Base-by-base conservation (phyloP, 2,329 filamentous ascomycete genomes). In the Chaetomiaceae sp. region DNA sequence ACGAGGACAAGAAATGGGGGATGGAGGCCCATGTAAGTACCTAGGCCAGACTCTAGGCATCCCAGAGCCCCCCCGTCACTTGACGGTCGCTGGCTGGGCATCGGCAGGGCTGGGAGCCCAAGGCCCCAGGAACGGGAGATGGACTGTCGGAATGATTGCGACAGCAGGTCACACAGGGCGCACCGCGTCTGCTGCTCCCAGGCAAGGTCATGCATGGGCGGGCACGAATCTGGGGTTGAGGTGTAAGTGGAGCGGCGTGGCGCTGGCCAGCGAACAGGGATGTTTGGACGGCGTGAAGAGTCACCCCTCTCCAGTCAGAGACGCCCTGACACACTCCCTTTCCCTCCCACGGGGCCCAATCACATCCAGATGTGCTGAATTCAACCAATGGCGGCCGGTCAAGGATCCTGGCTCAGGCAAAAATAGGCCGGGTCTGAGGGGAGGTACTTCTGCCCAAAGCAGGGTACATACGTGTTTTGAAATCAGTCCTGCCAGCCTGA, bases 391-490 rank as follows among this genome's bases (percentile, higher is more conserved):
- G 50, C 51, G 44, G 52, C 33, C 44, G 48, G 50, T 38, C 48
- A 43, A 17, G 20, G 20, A 35, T 21, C 35, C 23, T 34, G 34
- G 42, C 23, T 17, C 53, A 55, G 59, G 58, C 59, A 56, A 58
- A 54, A 59, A 57, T 53, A 51, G 48, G 53, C 45, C 44, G 43
- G 43, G 56, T 21, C 41, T 37, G 21, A 46, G 35, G 14, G 19
- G 13, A 48, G 42, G 53, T 58, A 60, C 59, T 60, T 56, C 23
- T 57, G 55, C 56, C 56, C 56, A 57, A 57, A 48, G 39, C 8
- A 14, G 19, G 44, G 52, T 61, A 58, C n/a, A n/a, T n/a, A n/a
- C 58, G 44, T 55, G 16, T 16, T 14, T 6, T 6, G 25, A 27
- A 35, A 33, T 33, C 19, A 42, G 21, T 4, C n/a, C 46, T 48